Evolutionary conservation across 1,284 basidiomycete species (phyloP).

Genomic region (Gomphus bonarii): DNA sequence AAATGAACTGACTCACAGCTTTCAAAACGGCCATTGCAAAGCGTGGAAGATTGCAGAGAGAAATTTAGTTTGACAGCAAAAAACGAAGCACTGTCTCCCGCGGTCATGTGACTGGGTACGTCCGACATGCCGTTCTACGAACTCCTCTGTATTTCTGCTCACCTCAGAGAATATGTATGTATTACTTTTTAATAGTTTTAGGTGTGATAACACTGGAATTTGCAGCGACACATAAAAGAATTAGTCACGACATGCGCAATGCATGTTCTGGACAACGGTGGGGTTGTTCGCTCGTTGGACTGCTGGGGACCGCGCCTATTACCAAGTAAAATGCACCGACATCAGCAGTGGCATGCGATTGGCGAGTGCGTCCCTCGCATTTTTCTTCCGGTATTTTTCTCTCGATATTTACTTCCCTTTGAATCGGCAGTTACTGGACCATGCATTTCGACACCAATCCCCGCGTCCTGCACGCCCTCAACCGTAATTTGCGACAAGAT

Average conservation of each 20-base stretch:
- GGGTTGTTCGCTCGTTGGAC: slow-evolving; percentile 69
- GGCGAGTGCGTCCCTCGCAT: slow-evolving; percentile 61
- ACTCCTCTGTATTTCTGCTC: slow-evolving; percentile 67
- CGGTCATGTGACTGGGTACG: slow-evolving; percentile 8
- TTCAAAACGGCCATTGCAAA: slow-evolving; percentile 33
- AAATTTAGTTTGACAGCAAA: slow-evolving; percentile 9
- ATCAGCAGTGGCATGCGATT: slow-evolving; percentile 47
- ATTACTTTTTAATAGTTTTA: background rate
- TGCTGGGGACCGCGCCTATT: slow-evolving; percentile 67
- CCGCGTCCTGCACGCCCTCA: slow-evolving; percentile 50
- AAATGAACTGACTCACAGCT: slow-evolving; percentile 38
- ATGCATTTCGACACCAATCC: slow-evolving; percentile 85
- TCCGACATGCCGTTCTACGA: slow-evolving; percentile 74
- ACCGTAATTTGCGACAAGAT: slow-evolving; percentile 60
- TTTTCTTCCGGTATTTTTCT: slow-evolving; percentile 1
- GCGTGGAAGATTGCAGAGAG: background rate
- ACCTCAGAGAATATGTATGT: slow-evolving; percentile 60
- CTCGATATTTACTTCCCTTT: background rate
- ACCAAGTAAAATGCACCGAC: slow-evolving; percentile 68
- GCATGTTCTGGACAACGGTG: slow-evolving; percentile 69
- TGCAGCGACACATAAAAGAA: slow-evolving; percentile 64
- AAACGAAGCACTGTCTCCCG: slow-evolving; percentile 5
- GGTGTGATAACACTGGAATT: background rate
- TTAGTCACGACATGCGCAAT: slow-evolving; percentile 66
- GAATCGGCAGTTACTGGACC: slow-evolving; percentile 65